phyloP scores from a whole-genome alignment of 352 stramenopile species.

The Pythium apleroticum region DNA sequence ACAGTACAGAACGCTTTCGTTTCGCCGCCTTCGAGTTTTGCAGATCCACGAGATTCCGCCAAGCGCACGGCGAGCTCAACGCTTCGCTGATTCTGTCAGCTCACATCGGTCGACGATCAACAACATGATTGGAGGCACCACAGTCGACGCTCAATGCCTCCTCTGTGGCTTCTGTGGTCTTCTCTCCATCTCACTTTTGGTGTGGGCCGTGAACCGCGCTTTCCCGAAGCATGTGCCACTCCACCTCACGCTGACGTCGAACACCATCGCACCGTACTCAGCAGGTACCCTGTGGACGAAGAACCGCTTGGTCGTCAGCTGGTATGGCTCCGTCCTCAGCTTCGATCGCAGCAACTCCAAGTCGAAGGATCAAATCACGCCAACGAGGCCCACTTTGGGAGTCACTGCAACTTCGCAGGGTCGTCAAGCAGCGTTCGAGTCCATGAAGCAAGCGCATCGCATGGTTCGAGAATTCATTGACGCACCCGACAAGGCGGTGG shows the following conservation, averaged over 20 bases:
- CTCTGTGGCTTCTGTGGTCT: too few relatives aligned
- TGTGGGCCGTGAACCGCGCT: too few relatives aligned
- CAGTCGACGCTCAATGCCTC: not conserved
- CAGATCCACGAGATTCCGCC: slow-evolving; percentile 13
- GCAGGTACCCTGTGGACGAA: not conserved
- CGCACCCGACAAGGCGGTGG: slow-evolving; percentile 7
- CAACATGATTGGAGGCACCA: not conserved
- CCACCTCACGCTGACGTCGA: not conserved
- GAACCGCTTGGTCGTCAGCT: not conserved
- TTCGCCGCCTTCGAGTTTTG: slow-evolving; percentile 5
- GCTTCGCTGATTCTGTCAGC: not conserved
- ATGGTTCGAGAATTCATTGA: not conserved
- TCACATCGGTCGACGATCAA: not conserved
- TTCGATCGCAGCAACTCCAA: not conserved
- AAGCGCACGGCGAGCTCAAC: not conserved
- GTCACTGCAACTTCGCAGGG: not conserved
- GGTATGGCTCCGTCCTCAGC: not conserved
- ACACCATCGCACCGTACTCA: slow-evolving; percentile 7
- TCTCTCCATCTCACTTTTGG: too few relatives aligned
- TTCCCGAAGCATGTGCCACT: too few relatives aligned
- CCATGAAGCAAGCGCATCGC: not conserved
- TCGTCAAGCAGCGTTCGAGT: not conserved
- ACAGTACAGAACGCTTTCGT: slow-evolving; percentile 6
- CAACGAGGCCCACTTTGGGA: not conserved
- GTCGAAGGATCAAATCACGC: not conserved